phyloP scores from a whole-genome alignment of 2,329 filamentous ascomycete genomes.

The Xylariaceae sp. region DNA sequence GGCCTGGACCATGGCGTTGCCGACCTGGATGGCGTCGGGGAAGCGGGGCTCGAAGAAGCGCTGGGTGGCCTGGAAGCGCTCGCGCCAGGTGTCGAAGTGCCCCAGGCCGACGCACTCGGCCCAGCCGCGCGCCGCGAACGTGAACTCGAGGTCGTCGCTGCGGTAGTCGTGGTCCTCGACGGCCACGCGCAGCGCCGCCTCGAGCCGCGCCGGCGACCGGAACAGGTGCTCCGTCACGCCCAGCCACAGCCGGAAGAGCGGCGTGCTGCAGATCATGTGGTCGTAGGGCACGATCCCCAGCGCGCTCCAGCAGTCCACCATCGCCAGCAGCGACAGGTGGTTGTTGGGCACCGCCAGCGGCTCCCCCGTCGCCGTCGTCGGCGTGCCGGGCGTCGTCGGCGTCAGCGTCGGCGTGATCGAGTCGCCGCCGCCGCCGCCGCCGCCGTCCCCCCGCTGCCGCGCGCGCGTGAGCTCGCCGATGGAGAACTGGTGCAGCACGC shows the following conservation, averaged over 20 bases:
- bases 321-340: slow-evolving; percentile 85
- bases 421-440: too few species aligned
- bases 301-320: slow-evolving; percentile 97
- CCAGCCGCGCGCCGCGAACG: slow-evolving; percentile 93
- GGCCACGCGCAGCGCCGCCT: slow-evolving; percentile 78
- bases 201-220: slow-evolving; percentile 69
- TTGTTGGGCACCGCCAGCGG: slow-evolving; percentile 81
- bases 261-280: slow-evolving; percentile 99
- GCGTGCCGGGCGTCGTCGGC: too few species aligned
- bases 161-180: slow-evolving; percentile 86
- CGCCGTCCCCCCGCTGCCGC: slow-evolving; percentile 7
- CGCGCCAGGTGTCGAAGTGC: slow-evolving; percentile 86
- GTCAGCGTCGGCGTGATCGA: too few species aligned
- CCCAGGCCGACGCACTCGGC: slow-evolving; percentile 86
- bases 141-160: slow-evolving; percentile 95
- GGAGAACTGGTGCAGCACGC: slow-evolving; percentile 82
- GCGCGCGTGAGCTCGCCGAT: slow-evolving; percentile 42
- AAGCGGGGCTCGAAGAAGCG: slow-evolving; percentile 88
- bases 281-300: slow-evolving; percentile 93
- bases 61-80: slow-evolving; percentile 86
- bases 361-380: too few species aligned
- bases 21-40: slow-evolving; percentile 75
- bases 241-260: slow-evolving; percentile 91
- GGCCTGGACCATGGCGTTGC: slow-evolving; percentile 95
- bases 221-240: slow-evolving; percentile 97